Conservation (phyloP, 768 basidiomycete genomes). For the Tylopilus intermedius region DNA sequence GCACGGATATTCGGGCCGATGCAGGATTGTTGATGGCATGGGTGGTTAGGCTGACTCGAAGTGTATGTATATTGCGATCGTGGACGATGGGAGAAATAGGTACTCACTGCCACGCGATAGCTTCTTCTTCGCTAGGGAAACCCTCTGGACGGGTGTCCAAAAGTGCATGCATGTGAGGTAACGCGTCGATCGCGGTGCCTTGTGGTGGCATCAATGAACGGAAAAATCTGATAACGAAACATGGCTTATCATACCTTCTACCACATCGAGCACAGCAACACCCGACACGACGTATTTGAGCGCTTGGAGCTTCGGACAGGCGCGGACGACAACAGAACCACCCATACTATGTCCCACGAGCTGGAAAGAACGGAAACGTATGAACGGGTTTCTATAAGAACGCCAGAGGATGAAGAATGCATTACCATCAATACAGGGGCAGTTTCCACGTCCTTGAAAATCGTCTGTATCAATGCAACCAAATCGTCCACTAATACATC, state of each 20-base stretch:
- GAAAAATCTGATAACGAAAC: neutral
- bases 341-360: constrained; percentile 97
- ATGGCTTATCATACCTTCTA: constrained; percentile 59
- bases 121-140: constrained; percentile 79
- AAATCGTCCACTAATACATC: constrained; percentile 71
- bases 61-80: neutral
- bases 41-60: constrained; percentile 56
- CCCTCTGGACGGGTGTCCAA: constrained; percentile 81
- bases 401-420: neutral
- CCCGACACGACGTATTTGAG: constrained; percentile 69
- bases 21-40: constrained; percentile 74
- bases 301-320: constrained; percentile 62
- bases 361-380: constrained; percentile 31
- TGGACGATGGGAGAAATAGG: neutral
- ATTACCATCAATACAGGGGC: constrained; percentile 73
- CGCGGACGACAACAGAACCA: constrained; percentile 78
- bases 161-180: constrained; percentile 88
- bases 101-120: constrained; percentile 93
- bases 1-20: constrained; percentile 88
- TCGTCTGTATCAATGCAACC: constrained; percentile 55
- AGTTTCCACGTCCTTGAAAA: constrained; percentile 60
- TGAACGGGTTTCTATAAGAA: neutral
- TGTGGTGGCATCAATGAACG: neutral
- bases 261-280: constrained; percentile 80
- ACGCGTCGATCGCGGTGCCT: constrained; percentile 91